These are phyloP conservation scores for Nannochloris sp. DNA, from an alignment of 139 green algal genomes.

Conservation along the genomic window DNA sequence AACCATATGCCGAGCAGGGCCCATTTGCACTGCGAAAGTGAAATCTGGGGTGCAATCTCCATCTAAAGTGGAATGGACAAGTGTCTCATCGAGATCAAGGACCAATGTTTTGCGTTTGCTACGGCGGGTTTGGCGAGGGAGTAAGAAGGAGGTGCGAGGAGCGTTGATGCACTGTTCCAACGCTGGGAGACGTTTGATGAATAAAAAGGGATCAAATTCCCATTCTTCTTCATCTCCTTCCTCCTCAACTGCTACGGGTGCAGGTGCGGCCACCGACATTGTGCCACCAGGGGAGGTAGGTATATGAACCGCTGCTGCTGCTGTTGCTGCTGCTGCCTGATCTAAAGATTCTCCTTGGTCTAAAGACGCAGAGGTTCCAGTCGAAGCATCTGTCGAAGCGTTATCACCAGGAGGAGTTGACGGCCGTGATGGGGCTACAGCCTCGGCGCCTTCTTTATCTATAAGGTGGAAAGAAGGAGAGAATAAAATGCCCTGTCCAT, in stretches of 20 bases:
- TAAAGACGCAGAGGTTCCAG: slow-evolving; percentile 7
- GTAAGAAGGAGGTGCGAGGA: slow-evolving; percentile 24
- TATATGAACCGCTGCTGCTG: too few relatives aligned
- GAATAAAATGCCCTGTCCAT: background rate
- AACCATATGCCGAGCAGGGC: slow-evolving; percentile 66
- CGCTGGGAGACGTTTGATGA: slow-evolving; percentile 66
- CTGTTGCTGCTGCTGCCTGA: too few relatives aligned
- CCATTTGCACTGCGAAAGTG: slow-evolving; percentile 62
- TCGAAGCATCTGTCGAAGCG: slow-evolving; percentile 12
- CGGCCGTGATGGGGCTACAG: too few relatives aligned
- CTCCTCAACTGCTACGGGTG: slow-evolving; percentile 12
- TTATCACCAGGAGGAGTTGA: background rate
- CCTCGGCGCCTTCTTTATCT: background rate
- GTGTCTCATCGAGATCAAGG: slow-evolving; percentile 95
- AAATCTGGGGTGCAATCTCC: slow-evolving; percentile 58
- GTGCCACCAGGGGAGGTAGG: too few relatives aligned
- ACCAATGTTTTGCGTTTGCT: slow-evolving; percentile 61
- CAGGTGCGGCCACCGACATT: background rate
- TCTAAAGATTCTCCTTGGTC: too few relatives aligned
- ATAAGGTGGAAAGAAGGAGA: slow-evolving; percentile 1
- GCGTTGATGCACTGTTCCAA: slow-evolving; percentile 32
- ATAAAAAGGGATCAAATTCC: slow-evolving; percentile 75
- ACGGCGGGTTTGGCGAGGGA: slow-evolving; percentile 37
- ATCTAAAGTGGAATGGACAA: slow-evolving; percentile 84
- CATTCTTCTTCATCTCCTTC: slow-evolving; percentile 40